Base-by-base conservation (phyloP, 1,284 basidiomycete species). In the Ceratobasidium sp. region DNA sequence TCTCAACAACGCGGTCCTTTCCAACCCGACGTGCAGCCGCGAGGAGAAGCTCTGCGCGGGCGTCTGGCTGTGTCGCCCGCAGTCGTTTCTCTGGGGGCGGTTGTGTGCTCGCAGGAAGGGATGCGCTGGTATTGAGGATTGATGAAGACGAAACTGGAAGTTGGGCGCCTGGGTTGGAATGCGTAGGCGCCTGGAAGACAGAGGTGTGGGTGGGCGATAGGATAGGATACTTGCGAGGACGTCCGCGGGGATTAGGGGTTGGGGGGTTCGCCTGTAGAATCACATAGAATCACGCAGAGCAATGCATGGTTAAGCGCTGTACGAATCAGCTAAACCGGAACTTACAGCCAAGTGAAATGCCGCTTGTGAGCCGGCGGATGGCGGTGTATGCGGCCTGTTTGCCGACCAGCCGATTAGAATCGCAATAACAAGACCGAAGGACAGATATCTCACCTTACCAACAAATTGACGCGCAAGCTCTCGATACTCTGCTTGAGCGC, bases 1-100 rank as follows among this genome's bases (percentile, higher is more conserved):
- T 26, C 32, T 50, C 55, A 26, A 71, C 43, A 7, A 71, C 57
- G 35, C 57, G 69, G n/a, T 61, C 69, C 23, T 61, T 71, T 28
- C 69, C 69, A 41, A 71, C 69, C 9, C 69, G 54, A 13, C 67
- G 54, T 9, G 67, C 67, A 11, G 67, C 67, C n/a, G 67, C 67
- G 9, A 70, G 44, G 5, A 70, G 67, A 13, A 70, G n/a, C 44
- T 70, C 67, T 59, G 67, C 54, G 26, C 67, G 67, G 46, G 67
- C 67, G 44, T 70, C 67, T 26, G 67, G 67, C 28, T 70, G 67
- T 30, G 55, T 59, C n/a, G 44, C 52, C 16, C 55, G 55, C 69
- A 71, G 50, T 11, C 69, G 44, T 28, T 71, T 71, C 43, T 61
- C 67, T 9, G 67, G 69, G 6, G 69, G 69, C 7, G 69, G 69